Base-by-base conservation (phyloP, 371 early-diverging fungal species). In the Rhizopus delemar region DNA sequence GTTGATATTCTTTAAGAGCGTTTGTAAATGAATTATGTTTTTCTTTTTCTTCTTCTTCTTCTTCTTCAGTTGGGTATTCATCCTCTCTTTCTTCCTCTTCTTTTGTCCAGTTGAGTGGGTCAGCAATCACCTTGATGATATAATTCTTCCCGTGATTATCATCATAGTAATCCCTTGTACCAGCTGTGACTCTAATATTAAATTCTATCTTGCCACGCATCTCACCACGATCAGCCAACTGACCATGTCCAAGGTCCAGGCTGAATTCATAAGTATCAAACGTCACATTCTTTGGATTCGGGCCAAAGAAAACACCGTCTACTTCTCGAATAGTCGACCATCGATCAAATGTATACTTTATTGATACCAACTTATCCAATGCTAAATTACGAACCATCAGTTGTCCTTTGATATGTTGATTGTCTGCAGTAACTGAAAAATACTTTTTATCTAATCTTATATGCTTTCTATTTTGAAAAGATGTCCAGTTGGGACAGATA, bases 361-460 rank as follows among this genome's bases (percentile, higher is more conserved):
- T 77, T 6, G 69, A 52, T 11, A 92, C 87, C 2, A 63, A 53
- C 61, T 92, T 92, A 49, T 87, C 81, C 63, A 86, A 87, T 0
- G 85, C 89, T 34, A 92, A 52, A 69, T 92, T 92, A 57, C 85
- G 84, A 1, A 92, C 89, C 66, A 82, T 73, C 46, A 87, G 55
- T 46, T 76, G 74, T 48, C 87, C 86, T 34, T 71, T 55, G 36
- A 86, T 68, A 9, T 62, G 51, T 8, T 73, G 70, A 58, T 78
- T 75, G 56, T 72, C 75, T 0, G 58, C 49, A 5, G 70, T 43
- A 8, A 65, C 43, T 5, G 41, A 49, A 43, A 66, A 62, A 3
- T 15, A 33, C 0, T 65, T 61, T 8, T 63, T 65, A 46, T 80
- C 71, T 1, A 74, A 32, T 8, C 64, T 36, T 22, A 74, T 67